phyloP scores from a whole-genome alignment of 345 rosid species.

The Orychophragmus violaceus region DNA sequence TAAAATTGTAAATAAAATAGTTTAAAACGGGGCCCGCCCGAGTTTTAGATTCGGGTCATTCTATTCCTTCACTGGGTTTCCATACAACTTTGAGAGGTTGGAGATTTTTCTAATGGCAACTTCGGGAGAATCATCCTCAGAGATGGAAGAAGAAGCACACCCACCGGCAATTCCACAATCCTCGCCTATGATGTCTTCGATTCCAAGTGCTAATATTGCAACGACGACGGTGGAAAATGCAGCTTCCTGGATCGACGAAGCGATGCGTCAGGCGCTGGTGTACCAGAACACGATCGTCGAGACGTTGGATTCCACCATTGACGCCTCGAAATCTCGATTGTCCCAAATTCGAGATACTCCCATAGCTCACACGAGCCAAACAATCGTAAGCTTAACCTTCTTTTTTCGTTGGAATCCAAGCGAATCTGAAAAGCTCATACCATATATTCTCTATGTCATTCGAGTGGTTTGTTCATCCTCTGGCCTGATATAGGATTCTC shows the following conservation, averaged over 20 bases:
- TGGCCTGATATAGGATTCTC: constrained; percentile 40
- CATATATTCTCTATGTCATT: background rate
- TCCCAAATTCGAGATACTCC: constrained; percentile 56
- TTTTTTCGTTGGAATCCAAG: background rate
- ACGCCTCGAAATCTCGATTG: constrained; percentile 50
- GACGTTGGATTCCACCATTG: constrained; percentile 42
- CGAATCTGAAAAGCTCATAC: constrained; percentile 13
- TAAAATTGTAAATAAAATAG: background rate
- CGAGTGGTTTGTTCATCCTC: background rate
- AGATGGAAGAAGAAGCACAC: constrained; percentile 20
- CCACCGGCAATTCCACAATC: constrained; percentile 1
- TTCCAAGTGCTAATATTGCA: constrained; percentile 15
- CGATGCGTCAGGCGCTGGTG: constrained; percentile 51
- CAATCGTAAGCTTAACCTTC: constrained; percentile 46
- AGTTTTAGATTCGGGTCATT: constrained; percentile 14
- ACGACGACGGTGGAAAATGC: constrained; percentile 43
- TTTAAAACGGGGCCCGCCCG: constrained; percentile 14
- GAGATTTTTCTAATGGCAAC: constrained; percentile 39
- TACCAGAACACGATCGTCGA: constrained; percentile 48
- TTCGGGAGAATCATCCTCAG: constrained; percentile 42
- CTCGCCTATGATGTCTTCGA: constrained; percentile 9
- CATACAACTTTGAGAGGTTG: background rate
- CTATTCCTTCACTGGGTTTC: background rate
- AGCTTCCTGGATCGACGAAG: constrained; percentile 66
- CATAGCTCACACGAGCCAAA: constrained; percentile 49